phyloP scores from a whole-genome alignment of 805 yeast species.

The Metschnikowia chrysomelidarum region DNA sequence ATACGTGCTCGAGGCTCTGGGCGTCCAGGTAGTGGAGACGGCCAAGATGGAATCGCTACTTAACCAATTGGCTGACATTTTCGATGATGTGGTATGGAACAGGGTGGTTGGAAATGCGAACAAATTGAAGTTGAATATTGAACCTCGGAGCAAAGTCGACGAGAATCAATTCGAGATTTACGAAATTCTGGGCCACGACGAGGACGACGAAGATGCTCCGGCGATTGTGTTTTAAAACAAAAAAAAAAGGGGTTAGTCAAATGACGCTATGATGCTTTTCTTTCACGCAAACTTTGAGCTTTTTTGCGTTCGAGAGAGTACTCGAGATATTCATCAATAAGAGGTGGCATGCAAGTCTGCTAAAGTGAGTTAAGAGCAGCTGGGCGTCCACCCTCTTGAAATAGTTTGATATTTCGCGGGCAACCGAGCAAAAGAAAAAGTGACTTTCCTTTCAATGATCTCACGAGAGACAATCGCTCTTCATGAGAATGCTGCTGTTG shows the following conservation, averaged over 20 bases:
- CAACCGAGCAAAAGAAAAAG: no score
- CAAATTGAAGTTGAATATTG: conserved; percentile 6
- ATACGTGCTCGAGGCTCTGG: conserved; percentile 27
- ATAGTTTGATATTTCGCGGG: no score
- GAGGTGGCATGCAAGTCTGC: no score
- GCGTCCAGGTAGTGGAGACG: conserved; percentile 19
- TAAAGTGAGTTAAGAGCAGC: no score
- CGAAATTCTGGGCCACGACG: conserved; percentile 22
- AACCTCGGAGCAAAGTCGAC: conserved; percentile 3
- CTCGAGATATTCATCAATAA: no score
- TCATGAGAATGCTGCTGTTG: no score
- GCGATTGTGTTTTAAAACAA: conserved; percentile 18
- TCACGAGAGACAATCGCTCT: no score
- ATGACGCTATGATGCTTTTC: background rate
- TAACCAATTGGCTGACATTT: conserved; percentile 20
- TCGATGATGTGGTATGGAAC: conserved; percentile 20
- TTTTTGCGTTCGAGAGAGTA: no score
- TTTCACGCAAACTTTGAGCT: background rate
- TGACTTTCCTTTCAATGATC: no score
- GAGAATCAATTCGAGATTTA: conserved; percentile 25
- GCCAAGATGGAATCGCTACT: conserved; percentile 17
- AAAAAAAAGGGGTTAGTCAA: no score
- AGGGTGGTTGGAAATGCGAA: conserved; percentile 9
- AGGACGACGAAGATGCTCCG: conserved; percentile 30
- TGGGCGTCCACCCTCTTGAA: no score